Evolutionary conservation across 768 basidiomycete species (phyloP).

Genomic region (Amanita exitialis): DNA sequence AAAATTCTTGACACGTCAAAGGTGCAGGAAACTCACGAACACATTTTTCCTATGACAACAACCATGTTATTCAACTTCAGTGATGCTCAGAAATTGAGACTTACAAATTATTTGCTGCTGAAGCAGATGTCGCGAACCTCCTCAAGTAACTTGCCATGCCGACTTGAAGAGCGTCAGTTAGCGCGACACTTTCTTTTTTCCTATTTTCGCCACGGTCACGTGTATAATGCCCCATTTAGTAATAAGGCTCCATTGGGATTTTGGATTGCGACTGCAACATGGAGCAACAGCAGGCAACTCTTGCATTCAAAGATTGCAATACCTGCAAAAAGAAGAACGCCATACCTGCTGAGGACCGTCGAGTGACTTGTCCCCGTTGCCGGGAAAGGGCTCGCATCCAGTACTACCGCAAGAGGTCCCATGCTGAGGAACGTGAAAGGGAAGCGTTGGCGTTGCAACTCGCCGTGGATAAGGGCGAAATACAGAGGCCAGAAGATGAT

Average conservation of each 20-base stretch:
- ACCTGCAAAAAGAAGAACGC: background rate
- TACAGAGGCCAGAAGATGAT: background rate
- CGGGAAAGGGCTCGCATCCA: background rate
- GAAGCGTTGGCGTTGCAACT: background rate
- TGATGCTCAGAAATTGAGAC: slow-evolving; percentile 15
- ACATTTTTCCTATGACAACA: slow-evolving; percentile 24
- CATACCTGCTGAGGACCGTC: background rate
- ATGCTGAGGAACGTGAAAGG: background rate
- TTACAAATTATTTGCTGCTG: slow-evolving; percentile 27
- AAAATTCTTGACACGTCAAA: background rate
- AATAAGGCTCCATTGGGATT: too few relatives aligned
- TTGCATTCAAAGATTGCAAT: background rate
- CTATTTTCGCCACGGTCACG: slow-evolving; percentile 1
- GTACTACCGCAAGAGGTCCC: background rate
- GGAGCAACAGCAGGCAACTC: background rate
- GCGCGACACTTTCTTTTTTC: background rate
- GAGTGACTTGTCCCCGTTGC: background rate
- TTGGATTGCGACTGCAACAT: background rate
- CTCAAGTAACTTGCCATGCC: slow-evolving; percentile 43
- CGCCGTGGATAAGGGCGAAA: too few relatives aligned
- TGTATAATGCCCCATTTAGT: background rate
- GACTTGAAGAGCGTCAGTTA: background rate
- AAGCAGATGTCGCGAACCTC: slow-evolving; percentile 39
- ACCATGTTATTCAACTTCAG: background rate
- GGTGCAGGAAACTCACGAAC: slow-evolving; percentile 19